Evolutionary conservation across 1,284 basidiomycete genomes (phyloP).

Genomic region (Ceratobasidium sp.): DNA sequence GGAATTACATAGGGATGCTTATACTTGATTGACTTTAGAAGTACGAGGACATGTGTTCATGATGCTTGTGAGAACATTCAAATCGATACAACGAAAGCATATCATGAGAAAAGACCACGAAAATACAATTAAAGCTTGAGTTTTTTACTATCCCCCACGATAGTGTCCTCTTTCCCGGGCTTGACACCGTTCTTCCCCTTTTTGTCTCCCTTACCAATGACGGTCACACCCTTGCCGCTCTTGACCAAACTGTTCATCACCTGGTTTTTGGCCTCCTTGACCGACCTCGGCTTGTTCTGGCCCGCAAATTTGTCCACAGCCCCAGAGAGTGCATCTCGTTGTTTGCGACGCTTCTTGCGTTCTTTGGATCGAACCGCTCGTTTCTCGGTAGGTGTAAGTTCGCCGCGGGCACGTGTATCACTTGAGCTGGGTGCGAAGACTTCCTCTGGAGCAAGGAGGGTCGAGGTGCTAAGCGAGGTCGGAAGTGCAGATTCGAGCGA

Average conservation of each 20-base stretch:
- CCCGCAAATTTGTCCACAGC: constrained; percentile 69
- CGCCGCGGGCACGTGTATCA: constrained; percentile 69
- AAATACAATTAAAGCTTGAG: constrained; percentile 9
- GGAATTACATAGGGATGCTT: too few species aligned
- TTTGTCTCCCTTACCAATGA: constrained; percentile 71
- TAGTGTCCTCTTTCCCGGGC: background rate
- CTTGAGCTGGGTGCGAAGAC: constrained; percentile 69
- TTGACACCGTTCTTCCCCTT: constrained; percentile 23
- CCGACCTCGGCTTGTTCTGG: constrained; percentile 51
- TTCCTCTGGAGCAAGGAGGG: constrained; percentile 94
- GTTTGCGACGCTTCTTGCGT: constrained; percentile 77
- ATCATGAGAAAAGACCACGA: too few species aligned
- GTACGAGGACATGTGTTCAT: too few species aligned
- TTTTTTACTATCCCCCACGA: constrained; percentile 18
- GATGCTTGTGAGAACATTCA: too few species aligned
- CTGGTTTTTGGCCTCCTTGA: constrained; percentile 82
- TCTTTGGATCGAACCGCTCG: constrained; percentile 72
- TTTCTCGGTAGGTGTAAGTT: constrained; percentile 89
- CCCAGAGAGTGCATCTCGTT: constrained; percentile 72
- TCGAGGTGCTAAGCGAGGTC: constrained; percentile 73
- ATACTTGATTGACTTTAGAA: too few species aligned
- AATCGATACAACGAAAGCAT: too few species aligned
- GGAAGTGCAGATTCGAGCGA: constrained; percentile 91
- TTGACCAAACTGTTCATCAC: constrained; percentile 83
- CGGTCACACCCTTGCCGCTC: constrained; percentile 83